A percentile compares a stretch with the other conserved stretches of the same genome.
Conservation (phyloP, 2,329 filamentous ascomycete species). For the Neoascochyta sp. region DNA sequence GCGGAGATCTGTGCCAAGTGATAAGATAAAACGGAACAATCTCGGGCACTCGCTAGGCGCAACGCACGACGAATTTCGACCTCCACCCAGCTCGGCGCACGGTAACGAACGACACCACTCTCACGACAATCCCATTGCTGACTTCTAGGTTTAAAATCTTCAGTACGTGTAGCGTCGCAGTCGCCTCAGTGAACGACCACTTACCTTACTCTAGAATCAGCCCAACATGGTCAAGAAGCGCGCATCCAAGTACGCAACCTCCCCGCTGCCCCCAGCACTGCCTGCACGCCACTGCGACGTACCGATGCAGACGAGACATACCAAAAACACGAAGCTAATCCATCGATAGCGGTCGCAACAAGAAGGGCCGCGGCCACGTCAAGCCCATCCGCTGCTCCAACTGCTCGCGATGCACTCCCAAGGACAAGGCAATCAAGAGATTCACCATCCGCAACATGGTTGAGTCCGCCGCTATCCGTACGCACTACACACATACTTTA, state of each 20-base stretch:
- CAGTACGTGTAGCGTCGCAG: conserved; percentile 25
- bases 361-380: conserved; percentile 99
- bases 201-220: conserved; percentile 43
- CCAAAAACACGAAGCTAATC: conserved; percentile 34
- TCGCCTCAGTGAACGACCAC: conserved; percentile 4
- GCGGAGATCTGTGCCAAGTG: too few relatives aligned
- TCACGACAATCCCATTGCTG: conserved; percentile 35
- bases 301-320: conserved; percentile 6
- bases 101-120: conserved; percentile 24
- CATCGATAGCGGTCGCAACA: conserved; percentile 82
- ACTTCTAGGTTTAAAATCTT: conserved; percentile 37
- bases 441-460: conserved; percentile 99
- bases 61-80: conserved; percentile 2
- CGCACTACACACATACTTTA: conserved; percentile 44
- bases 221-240: conserved; percentile 72
- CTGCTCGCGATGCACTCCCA: conserved; percentile 80
- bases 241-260: conserved; percentile 62
- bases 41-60: conserved; percentile 1
- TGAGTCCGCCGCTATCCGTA: conserved; percentile 99
- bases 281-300: conserved; percentile 2
- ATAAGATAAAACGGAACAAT: neutral
- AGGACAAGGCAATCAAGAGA: conserved; percentile 99
- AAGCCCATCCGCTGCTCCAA: conserved; percentile 96
- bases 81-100: conserved; percentile 1
- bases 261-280: too few relatives aligned